Evolutionary conservation across 495 filamentous ascomycete species (phyloP), one percentile per base, ranked within the genome.

Genomic region (Aspergillus nanangensis): DNA sequence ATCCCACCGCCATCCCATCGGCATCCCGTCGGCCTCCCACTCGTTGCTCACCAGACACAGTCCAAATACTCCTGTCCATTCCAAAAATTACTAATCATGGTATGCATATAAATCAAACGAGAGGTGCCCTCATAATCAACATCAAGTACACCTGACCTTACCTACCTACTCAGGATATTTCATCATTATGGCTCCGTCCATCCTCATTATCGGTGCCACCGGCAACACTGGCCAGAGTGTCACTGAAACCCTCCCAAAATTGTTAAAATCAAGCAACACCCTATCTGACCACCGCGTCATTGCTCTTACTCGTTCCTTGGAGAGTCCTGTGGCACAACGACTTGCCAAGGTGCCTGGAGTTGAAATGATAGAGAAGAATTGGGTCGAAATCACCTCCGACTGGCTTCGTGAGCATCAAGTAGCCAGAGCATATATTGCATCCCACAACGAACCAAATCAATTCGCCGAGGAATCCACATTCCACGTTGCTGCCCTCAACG

Each of bases 391-490:
- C 56, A 66, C 53, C 24, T 9, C 63, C 24, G 65, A 66, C 41
- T 74, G 71, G 71, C 61, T 75, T 18, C 62, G 58, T 14, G 51
- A 68, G 25, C 53, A 72, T 22, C 33, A 68, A 19, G 65, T 75
- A 1, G 51, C 48, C 38, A 48, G 69, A 51, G 66, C 57, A 4
- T 75, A 72, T 47, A 63, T 75, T 27, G 71, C 71, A 35, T 57
- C 70, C 0, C 67, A 66, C 52, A 65, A 61, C 39, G 45, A 63
- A 20, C 63, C 63, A 0, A 62, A 53, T 23, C 64, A 70, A 22
- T 75, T 75, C 40, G 55, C 61, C 33, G 67, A 72, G n/a, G 71
- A 75, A 47, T 62, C 68, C 0, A 50, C 49, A 0, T 71, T 75
- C 41, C 54, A 66, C 37, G 1, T 68, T 9, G 51, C 50, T 1